Base-by-base conservation (phyloP, 768 basidiomycete species). In the Coprinellus aureogranulatus region DNA sequence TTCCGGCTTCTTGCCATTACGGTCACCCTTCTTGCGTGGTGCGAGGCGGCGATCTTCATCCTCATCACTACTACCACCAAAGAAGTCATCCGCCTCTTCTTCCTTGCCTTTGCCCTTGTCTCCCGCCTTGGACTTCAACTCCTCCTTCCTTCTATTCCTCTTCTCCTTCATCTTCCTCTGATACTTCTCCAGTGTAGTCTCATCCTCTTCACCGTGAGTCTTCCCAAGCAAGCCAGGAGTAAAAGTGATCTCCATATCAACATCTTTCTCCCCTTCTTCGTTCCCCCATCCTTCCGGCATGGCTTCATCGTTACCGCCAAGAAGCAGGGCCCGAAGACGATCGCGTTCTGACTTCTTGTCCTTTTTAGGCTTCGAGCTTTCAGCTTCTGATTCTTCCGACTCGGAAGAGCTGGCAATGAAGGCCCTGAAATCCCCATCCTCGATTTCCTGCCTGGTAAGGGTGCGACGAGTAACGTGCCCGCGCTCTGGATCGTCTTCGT, bases 171-270 rank as follows among this genome's bases (percentile, higher is more conserved):
- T 85, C 74, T 94, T 94, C 61, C 89, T 77, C 70, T 91, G 88
- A 71, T 99, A 99, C 65, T 75, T 86, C 67, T 95, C 93, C 31
- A 98, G 72, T 1, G 93, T 91, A 4, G 90, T 98, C 75, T 96
- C 88, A n/a, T 91, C 34, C 34, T 14, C 83, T 52, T 79, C 78
- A 16, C 76, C 77, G 20, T 69, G 76, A 62, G 77, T 81, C 60
- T 71, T 68, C 49, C 77, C 82, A 57, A 78, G 86, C 39, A 98
- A 75, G 4, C 88, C 96, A 2, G 97, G 92, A 16, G 83, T 87
- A 70, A 99, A 98, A 0, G 96, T 98, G 66, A 99, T 89, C 74
- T 98, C 89, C 90, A 99, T 90, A 57, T 94, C 92, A 9, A 87
- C 81, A 62, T 88, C 85, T 44, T 72, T 77, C 40, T 71, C 75